These are phyloP conservation scores for Suillus tomentosus DNA, from an alignment of 768 basidiomycete species.

Conservation along the genomic window DNA sequence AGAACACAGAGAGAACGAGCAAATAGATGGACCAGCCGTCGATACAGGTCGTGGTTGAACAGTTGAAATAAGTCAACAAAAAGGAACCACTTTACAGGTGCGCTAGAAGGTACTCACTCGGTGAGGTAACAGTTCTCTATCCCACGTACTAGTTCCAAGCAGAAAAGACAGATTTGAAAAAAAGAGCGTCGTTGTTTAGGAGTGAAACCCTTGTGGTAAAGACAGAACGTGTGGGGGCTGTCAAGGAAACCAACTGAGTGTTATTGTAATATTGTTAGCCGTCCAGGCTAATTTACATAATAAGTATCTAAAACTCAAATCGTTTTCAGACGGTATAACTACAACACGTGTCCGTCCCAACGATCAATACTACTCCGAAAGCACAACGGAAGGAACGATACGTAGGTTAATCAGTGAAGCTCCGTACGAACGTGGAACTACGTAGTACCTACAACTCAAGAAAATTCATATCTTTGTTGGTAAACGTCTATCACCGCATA, in stretches of 20 bases:
- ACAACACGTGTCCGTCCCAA: slow-evolving; percentile 3
- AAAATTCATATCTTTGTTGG: slow-evolving; percentile 1
- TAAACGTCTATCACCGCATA: slow-evolving; percentile 6
- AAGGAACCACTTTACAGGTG: background rate
- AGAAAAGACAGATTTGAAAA: slow-evolving; percentile 8
- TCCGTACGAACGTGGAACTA: slow-evolving; percentile 6
- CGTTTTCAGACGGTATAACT: background rate
- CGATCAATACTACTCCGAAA: background rate
- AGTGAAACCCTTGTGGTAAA: background rate
- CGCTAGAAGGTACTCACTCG: slow-evolving; percentile 6
- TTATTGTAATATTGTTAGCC: slow-evolving; percentile 1
- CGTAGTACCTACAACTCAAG: background rate
- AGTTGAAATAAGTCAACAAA: slow-evolving; percentile 4
- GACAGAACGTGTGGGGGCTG: background rate
- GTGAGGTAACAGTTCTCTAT: slow-evolving; percentile 5
- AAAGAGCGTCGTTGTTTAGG: slow-evolving; percentile 1
- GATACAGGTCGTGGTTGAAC: slow-evolving; percentile 7
- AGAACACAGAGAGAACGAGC: background rate
- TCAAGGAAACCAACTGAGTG: slow-evolving; percentile 4
- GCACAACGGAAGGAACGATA: background rate
- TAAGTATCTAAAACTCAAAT: background rate
- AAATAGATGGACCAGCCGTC: slow-evolving; percentile 5
- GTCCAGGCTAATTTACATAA: background rate
- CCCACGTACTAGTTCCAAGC: background rate
- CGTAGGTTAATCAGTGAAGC: slow-evolving; percentile 6